Base-by-base conservation (phyloP, 345 rosid species). In the Erucastrum elatum region DNA sequence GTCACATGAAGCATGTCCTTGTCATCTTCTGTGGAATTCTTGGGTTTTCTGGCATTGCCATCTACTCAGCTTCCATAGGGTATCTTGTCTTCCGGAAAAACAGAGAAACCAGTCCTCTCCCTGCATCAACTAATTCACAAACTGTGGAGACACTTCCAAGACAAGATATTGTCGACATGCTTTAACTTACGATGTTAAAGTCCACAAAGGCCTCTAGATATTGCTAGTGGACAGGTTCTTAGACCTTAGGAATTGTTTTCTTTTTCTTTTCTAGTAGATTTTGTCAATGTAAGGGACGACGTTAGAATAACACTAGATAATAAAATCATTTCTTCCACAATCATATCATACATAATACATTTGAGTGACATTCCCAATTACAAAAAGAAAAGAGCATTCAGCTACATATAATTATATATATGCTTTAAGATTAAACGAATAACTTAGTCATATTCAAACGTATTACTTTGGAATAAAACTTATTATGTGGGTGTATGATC, bases 141-240 rank as follows among this genome's bases (percentile, higher is more conserved):
- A 78, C 53, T 25, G 77, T 0, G 77, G 84, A 25, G 74, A 81
- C 41, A 68, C 87, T 88, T 63, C 94, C 93, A 35, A 84, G 97
- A 70, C 91, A 91, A 80, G 98, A 92, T 81, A 90, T 91, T 44
- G 91, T 77, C 39, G 83, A 83, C 62, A 93, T 91, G 98, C 95
- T 81, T 83, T 91, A 79, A 79, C 46, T 2, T 30, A 73, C 0
- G 89, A 82, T 34, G 31, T 85, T 27, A n/a, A 64, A 62, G 25
- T 56, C 44, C 49, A 17, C 7, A 68, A 60, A 46, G 4, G 41
- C 27, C 73, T 41, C 8, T 75, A 0, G 66, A 29, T 75, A 8
- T 53, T 69, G 34, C 41, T 62, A 25, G 33, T 62, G 25, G 1
- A 26, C n/a, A 68, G 46, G 55, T 71, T 8, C 13, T 4, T 64